A percentile compares a stretch with the other conserved stretches of the same genome.
These are phyloP conservation scores for Pseudogymnoascus sp. DNA, from an alignment of 2,329 filamentous ascomycete genomes.

Conservation along the genomic window DNA sequence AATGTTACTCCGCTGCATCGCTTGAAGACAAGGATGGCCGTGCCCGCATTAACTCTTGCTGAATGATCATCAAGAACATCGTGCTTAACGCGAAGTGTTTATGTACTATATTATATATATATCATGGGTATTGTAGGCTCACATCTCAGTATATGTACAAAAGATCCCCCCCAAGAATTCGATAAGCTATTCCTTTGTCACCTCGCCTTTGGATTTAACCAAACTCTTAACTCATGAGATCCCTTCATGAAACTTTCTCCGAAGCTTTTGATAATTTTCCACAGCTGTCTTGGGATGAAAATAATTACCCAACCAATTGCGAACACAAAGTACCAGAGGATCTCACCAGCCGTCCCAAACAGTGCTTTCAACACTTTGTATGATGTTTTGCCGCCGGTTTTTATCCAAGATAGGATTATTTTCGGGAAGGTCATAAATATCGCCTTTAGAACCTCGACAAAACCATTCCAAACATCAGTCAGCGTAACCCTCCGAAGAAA, in stretches of 20 bases:
- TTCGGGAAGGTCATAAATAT: conserved; percentile 30
- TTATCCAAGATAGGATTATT: conserved; percentile 24
- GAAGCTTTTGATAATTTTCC: conserved; percentile 29
- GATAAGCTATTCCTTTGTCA: neutral
- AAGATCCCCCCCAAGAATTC: neutral
- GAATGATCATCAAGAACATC: neutral
- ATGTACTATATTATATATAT: neutral
- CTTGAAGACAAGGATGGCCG: neutral
- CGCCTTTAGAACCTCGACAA: conserved; percentile 27
- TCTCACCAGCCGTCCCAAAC: conserved; percentile 29
- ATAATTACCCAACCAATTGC: conserved; percentile 27
- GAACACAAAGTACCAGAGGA: conserved; percentile 24
- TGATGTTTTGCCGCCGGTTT: conserved; percentile 20
- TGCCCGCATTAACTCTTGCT: neutral
- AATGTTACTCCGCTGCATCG: conserved; percentile 1
- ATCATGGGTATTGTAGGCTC: neutral
- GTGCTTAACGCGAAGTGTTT: neutral
- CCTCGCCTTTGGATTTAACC: conserved; percentile 32
- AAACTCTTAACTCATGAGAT: conserved; percentile 33
- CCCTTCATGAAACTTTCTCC: conserved; percentile 29
- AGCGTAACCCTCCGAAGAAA: conserved; percentile 34
- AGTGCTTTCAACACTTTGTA: conserved; percentile 27
- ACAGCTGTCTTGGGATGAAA: conserved; percentile 32
- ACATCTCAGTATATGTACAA: neutral
- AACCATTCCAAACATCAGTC: conserved; percentile 35